A percentile compares a stretch with the other conserved stretches of the same genome.
phyloP scores from a whole-genome alignment of 2,329 filamentous ascomycete species.

The Curvularia eragrostidis region DNA sequence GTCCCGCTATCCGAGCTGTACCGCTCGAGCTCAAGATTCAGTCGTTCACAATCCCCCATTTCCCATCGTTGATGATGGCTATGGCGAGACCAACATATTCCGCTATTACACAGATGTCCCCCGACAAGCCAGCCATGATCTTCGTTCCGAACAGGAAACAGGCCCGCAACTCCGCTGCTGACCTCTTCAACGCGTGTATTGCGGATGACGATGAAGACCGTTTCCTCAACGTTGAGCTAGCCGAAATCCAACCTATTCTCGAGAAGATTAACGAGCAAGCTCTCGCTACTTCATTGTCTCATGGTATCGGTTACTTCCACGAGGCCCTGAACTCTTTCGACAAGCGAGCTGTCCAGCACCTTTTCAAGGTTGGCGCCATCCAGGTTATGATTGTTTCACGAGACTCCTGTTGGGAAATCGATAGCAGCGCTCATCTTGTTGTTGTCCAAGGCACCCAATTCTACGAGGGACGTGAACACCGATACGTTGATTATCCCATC shows the following conservation, averaged over 20 bases:
- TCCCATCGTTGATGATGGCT: constrained; percentile 96
- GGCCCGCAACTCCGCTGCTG: constrained; percentile 82
- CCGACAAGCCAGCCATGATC: constrained; percentile 86
- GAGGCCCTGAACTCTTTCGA: constrained; percentile 89
- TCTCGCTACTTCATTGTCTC: constrained; percentile 85
- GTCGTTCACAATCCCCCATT: constrained; percentile 93
- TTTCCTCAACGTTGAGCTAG: constrained; percentile 83
- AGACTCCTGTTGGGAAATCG: constrained; percentile 95
- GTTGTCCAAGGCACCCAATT: constrained; percentile 98
- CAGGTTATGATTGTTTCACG: constrained; percentile 83
- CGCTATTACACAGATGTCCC: constrained; percentile 84
- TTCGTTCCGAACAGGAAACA: constrained; percentile 96
- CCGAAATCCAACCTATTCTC: constrained; percentile 82
- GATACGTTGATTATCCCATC: constrained; percentile 94
- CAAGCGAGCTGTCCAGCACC: constrained; percentile 90
- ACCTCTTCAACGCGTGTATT: constrained; percentile 85
- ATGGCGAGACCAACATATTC: constrained; percentile 96
- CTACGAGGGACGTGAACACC: constrained; percentile 94
- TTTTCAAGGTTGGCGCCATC: constrained; percentile 88
- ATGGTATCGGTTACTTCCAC: constrained; percentile 97
- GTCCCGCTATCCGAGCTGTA: constrained; percentile 85
- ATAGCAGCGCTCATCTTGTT: constrained; percentile 86
- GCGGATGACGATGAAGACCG: constrained; percentile 92
- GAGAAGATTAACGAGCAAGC: constrained; percentile 84
- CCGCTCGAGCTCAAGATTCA: constrained; percentile 94